Base-by-base conservation (phyloP, 345 rosid genomes). In the Aurinia saxatilis region DNA sequence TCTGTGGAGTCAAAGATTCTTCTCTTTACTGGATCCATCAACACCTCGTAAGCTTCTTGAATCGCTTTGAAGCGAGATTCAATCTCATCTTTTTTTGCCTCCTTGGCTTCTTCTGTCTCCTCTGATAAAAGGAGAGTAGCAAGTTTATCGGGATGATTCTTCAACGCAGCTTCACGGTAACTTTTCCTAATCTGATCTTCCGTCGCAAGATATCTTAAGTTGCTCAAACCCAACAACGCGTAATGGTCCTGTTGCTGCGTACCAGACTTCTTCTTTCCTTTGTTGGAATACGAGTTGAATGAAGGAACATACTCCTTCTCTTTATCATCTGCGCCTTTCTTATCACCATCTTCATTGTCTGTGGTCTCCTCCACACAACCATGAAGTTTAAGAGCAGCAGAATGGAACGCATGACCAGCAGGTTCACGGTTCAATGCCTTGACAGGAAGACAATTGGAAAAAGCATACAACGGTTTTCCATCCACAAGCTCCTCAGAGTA, bases 161-260 rank as follows among this genome's bases (percentile, higher is more conserved):
- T 84, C 83, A 95, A 35, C 12, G 99, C 99, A 56, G 92, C 90
- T 74, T 95, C 97, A 10, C 95, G 87, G 40, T 90, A 95, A 46
- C 86, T 82, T 75, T 79, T 90, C 65, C 87, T 83, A 40, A 95
- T 95, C 83, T 90, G 99, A 60, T 95, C 99, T 75, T 95, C 97
- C 1, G 96, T 86, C n/a, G 97, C 96, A 73, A 95, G 97, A 55
- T 95, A 95, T 59, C 99, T 79, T 53, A 90, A 72, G 78, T 90
- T 96, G 75, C 91, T 69, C 83, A 95, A 79, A 37, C 97, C 97
- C 81, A 90, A 40, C 73, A 95, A 50, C 0, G 96, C 96, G 76
- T 95, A 95, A 72, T 87, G 97, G 82, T 93, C 99, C 67, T 90
- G 96, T 57, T 87, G 92, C 44, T 66, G 72, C 3, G 68, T 57